Percentiles rank a stretch among this genome's conserved stretches.
phyloP scores from a whole-genome alignment of 331 rosid species.

The Acacia pycnantha region DNA sequence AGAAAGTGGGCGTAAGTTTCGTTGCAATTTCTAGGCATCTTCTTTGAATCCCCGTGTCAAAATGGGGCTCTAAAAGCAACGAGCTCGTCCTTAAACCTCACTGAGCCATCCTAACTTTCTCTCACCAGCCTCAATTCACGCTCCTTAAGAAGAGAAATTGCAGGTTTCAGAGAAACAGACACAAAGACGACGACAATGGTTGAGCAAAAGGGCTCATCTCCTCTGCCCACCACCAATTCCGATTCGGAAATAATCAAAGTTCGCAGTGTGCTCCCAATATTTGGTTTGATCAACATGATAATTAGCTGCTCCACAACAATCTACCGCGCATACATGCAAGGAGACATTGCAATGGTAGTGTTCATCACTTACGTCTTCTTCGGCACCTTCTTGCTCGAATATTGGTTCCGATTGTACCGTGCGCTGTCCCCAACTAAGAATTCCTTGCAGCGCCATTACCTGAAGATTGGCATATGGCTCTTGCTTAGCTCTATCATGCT shows the following conservation, averaged over 20 bases:
- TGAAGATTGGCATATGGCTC: constrained; percentile 22
- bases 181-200: not conserved
- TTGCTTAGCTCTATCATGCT: constrained; percentile 12
- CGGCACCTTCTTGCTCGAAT: constrained; percentile 22
- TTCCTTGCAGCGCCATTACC: not conserved
- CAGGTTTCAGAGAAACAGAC: not conserved
- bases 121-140: not conserved
- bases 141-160: not conserved
- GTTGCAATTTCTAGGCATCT: not conserved
- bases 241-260: not conserved
- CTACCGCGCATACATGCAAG: constrained; percentile 21
- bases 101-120: not conserved
- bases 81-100: not conserved
- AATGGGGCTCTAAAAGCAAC: not conserved
- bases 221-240: constrained; percentile 5
- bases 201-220: not conserved
- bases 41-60: not conserved
- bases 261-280: not conserved
- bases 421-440: not conserved
- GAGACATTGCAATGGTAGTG: constrained; percentile 12
- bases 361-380: not conserved
- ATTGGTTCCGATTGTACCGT: constrained; percentile 10
- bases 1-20: not conserved
- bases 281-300: constrained; percentile 19
- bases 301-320: constrained; percentile 1